phyloP scores from a whole-genome alignment of 495 filamentous ascomycete species.

The Chaetomium fimeti region DNA sequence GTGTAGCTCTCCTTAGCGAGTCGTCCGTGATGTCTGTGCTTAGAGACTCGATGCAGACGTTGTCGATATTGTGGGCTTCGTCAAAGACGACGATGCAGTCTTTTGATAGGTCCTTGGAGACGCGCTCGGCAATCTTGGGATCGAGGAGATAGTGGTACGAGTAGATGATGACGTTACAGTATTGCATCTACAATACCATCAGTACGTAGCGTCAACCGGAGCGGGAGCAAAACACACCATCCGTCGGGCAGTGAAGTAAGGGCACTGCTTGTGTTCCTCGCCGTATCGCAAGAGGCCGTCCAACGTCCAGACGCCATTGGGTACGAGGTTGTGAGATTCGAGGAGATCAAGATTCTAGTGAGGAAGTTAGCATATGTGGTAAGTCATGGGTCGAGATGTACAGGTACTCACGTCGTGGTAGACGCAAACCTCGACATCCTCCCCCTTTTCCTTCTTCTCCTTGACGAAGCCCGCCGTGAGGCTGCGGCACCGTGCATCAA shows the following conservation, averaged over 20 bases:
- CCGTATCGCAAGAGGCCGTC: constrained; percentile 84
- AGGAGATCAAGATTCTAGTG: constrained; percentile 83
- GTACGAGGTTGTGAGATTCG: constrained; percentile 90
- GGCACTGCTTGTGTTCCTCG: constrained; percentile 93
- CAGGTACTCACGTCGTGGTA: constrained; percentile 78
- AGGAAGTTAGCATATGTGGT: constrained; percentile 13
- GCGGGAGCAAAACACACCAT: constrained; percentile 62
- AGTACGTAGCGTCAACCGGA: constrained; percentile 14
- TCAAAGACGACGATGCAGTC: constrained; percentile 99
- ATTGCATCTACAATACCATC: constrained; percentile 69
- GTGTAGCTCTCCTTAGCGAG: constrained; percentile 80
- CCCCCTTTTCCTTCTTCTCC: constrained; percentile 91
- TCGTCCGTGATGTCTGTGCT: constrained; percentile 97
- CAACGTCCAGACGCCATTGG: constrained; percentile 93
- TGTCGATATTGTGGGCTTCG: constrained; percentile 99
- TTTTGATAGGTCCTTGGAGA: constrained; percentile 94
- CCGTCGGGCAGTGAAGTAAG: constrained; percentile 90
- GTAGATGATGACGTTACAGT: constrained; percentile 98
- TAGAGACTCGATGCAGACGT: constrained; percentile 96
- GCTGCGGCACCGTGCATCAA: constrained; percentile 92
- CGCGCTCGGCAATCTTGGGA: constrained; percentile 95
- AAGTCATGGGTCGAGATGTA: neutral
- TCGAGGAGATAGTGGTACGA: constrained; percentile 98
- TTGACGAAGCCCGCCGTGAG: constrained; percentile 95
- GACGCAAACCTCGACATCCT: constrained; percentile 88